Percentiles rank a stretch among this genome's conserved stretches.
phyloP scores from a whole-genome alignment of 2,329 filamentous ascomycete species.

The Colletotrichum tofieldiae region DNA sequence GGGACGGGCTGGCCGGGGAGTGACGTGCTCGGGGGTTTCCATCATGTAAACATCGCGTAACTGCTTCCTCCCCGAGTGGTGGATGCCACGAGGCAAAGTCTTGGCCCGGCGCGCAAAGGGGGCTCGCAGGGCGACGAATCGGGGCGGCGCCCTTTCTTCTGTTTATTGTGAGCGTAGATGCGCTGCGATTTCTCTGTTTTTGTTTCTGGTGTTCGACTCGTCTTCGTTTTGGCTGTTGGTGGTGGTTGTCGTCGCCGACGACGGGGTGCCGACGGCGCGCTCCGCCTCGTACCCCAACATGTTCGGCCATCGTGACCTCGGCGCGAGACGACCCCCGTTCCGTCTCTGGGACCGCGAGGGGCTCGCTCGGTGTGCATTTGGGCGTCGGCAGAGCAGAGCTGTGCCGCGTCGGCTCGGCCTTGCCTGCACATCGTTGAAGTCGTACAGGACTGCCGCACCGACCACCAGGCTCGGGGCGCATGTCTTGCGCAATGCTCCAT shows the following conservation, averaged over 20 bases:
- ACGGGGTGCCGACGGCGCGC: not conserved
- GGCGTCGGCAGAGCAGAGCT: not conserved
- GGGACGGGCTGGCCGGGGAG: not conserved
- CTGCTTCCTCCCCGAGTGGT: conserved; percentile 16
- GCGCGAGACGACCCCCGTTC: not conserved
- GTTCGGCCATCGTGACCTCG: not conserved
- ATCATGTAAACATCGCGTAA: conserved; percentile 43
- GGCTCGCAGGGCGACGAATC: conserved; percentile 19
- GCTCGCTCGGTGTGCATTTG: not conserved
- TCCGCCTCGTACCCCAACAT: too few relatives aligned
- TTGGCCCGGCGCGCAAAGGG: conserved; percentile 9
- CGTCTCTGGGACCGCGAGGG: not conserved
- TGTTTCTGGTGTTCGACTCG: not conserved
- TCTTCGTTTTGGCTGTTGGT: not conserved
- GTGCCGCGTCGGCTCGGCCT: too few relatives aligned
- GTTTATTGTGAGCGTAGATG: too few relatives aligned
- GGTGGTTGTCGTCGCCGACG: not conserved
- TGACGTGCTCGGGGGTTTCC: conserved; percentile 28
- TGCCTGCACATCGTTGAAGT: not conserved
- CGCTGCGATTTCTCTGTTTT: not conserved
- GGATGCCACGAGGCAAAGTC: conserved; percentile 2
- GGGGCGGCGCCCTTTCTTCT: not conserved
- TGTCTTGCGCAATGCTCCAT: too few relatives aligned
- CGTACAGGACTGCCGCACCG: not conserved
- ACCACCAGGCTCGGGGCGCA: not conserved